Percentiles rank a stretch among this genome's conserved stretches.
phyloP scores from a whole-genome alignment of 768 basidiomycete genomes.

The Tylopilus plumbeoviolaceoides region DNA sequence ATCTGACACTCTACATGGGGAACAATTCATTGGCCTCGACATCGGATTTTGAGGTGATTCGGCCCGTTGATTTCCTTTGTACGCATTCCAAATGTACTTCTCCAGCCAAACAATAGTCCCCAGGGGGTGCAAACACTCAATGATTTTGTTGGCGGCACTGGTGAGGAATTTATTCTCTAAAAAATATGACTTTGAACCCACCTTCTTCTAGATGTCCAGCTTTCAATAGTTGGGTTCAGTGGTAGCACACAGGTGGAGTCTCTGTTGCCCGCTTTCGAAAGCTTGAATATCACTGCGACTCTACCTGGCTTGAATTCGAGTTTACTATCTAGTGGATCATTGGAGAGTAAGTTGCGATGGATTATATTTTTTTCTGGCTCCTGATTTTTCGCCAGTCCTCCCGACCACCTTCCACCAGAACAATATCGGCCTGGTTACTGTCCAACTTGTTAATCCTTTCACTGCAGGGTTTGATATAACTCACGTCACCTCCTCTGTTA shows the following conservation, averaged over 20 bases:
- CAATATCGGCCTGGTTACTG: conserved; percentile 63
- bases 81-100: conserved; percentile 1
- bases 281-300: conserved; percentile 49
- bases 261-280: conserved; percentile 56
- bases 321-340: conserved; percentile 51
- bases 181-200: not conserved
- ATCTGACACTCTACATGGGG: conserved; percentile 54
- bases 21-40: conserved; percentile 52
- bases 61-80: not conserved
- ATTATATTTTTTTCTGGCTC: not conserved
- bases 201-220: conserved; percentile 42
- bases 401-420: conserved; percentile 57
- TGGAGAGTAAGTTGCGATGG: conserved; percentile 40
- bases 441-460: conserved; percentile 65
- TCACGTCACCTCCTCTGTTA: conserved; percentile 55
- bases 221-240: conserved; percentile 54
- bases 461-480: conserved; percentile 55
- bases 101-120: conserved; percentile 55
- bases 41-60: conserved; percentile 46
- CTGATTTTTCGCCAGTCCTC: conserved; percentile 40
- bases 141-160: conserved; percentile 61
- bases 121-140: conserved; percentile 60
- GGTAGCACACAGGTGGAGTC: conserved; percentile 59
- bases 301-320: conserved; percentile 59
- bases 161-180: conserved; percentile 25